Evolutionary conservation across 1,284 basidiomycete genomes (phyloP), one percentile per base, ranked within the genome.

Genomic region (Rhodofomes roseus): DNA sequence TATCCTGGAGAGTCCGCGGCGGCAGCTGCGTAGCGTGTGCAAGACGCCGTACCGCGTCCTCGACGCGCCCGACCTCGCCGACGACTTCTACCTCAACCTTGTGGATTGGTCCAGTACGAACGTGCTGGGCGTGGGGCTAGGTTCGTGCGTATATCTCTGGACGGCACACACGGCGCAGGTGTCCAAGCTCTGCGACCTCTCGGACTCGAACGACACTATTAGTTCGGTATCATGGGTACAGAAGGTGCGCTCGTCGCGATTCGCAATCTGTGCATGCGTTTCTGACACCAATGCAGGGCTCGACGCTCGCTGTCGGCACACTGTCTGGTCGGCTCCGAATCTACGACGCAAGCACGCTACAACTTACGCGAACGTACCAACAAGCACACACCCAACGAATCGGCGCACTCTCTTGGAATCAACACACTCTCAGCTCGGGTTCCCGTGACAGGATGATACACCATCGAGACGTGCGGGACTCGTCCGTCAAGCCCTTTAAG

Each of bases 101-200:
- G 95, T 99, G 18, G 96, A 98, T 64, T 99, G 97, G 96, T 95
- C 92, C 1, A 90, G 88, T 56, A 95, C 93, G 8, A 98, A 99
- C 71, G 87, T 98, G 0, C 85, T 99, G 0, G 95, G 92, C 12
- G 97, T 99, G 2, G 97, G 96, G 0, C 81, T 99, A 3, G 93
- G 92, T 3, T 82, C 87, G 0, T 95, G 93, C 63, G 96, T 99
- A 4, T 99, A 99, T 72, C 85, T 98, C 1, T 99, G 97, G 97
- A 93, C 91, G 12, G 97, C 96, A 11, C 89, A 95, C 64, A 97
- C 94, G 56, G 93, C 94, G 11, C 85, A 85, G 11, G 96, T 99
- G 0, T 93, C 90, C 36, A 96, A 96, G 71, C 78, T 99, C 14
- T 97, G 94, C 70, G 95, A 99, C 70, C 75, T 98, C 20, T 70